Conservation (phyloP, 352 stramenopile species). For the Globisporangium spinosum region DNA sequence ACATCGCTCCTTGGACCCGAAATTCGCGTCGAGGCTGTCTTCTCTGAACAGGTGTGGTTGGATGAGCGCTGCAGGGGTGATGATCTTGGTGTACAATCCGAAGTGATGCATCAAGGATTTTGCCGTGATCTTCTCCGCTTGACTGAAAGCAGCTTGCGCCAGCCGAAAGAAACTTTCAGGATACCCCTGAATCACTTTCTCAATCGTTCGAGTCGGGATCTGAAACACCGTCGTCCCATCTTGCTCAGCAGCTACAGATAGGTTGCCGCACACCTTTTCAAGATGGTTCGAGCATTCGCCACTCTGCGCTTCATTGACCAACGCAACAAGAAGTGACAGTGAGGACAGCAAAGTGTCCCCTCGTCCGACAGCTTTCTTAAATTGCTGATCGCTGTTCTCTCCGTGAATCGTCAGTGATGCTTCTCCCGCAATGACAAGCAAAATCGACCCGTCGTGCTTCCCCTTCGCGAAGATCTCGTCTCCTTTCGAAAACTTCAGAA, state of each 20-base stretch:
- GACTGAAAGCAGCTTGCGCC: constrained; percentile 64
- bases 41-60: constrained; percentile 23
- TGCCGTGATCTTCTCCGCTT: constrained; percentile 80
- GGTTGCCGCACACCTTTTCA: constrained; percentile 47
- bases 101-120: constrained; percentile 84
- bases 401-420: constrained; percentile 60
- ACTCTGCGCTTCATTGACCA: constrained; percentile 43
- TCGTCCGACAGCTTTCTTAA: constrained; percentile 45
- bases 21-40: neutral
- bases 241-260: constrained; percentile 51
- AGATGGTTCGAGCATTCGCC: constrained; percentile 22
- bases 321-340: constrained; percentile 51
- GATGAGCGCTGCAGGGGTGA: constrained; percentile 33
- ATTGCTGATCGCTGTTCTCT: constrained; percentile 29
- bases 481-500: constrained; percentile 41
- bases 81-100: constrained; percentile 46
- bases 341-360: constrained; percentile 77
- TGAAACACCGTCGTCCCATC: constrained; percentile 58
- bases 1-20: constrained; percentile 22
- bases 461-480: constrained; percentile 57
- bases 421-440: constrained; percentile 63
- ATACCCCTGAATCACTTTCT: constrained; percentile 48
- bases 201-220: constrained; percentile 49
- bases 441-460: constrained; percentile 67
- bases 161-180: constrained; percentile 75